Conservation (phyloP, 345 rosid species). For the Melaleuca quinquenervia region DNA sequence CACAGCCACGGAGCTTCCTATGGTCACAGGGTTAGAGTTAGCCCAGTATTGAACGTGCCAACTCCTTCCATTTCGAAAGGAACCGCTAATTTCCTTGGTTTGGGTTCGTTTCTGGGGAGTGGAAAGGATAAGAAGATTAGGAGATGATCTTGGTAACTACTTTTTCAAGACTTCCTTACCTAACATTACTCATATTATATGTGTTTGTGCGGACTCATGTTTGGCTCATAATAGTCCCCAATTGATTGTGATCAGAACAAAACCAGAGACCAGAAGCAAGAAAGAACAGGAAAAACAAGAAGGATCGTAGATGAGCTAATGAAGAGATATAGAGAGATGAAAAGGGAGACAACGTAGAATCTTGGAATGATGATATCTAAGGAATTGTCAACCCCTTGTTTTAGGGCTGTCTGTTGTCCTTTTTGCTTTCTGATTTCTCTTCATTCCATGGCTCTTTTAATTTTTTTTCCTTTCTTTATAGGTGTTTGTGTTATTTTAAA, state of each 20-base stretch:
- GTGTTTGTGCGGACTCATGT: background rate
- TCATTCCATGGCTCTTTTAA: background rate
- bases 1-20: background rate
- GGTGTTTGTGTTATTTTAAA: background rate
- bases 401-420: background rate
- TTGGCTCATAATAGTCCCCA: background rate
- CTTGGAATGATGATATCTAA: background rate
- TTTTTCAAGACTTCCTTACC: background rate
- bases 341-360: background rate
- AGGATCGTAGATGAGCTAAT: background rate
- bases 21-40: background rate
- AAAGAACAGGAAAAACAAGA: background rate
- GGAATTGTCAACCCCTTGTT: background rate
- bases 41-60: slow-evolving; percentile 4
- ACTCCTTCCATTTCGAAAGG: background rate
- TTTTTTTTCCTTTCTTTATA: background rate
- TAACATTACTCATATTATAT: background rate
- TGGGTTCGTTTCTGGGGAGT: slow-evolving; percentile 1
- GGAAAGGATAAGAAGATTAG: slow-evolving; percentile 3
- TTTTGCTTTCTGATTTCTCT: background rate
- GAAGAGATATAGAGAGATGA: background rate
- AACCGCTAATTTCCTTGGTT: background rate
- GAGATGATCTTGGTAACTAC: background rate
- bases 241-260: background rate
- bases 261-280: background rate